Conservation (phyloP, 768 basidiomycete genomes). For the Tricholoma bakamatsutake region DNA sequence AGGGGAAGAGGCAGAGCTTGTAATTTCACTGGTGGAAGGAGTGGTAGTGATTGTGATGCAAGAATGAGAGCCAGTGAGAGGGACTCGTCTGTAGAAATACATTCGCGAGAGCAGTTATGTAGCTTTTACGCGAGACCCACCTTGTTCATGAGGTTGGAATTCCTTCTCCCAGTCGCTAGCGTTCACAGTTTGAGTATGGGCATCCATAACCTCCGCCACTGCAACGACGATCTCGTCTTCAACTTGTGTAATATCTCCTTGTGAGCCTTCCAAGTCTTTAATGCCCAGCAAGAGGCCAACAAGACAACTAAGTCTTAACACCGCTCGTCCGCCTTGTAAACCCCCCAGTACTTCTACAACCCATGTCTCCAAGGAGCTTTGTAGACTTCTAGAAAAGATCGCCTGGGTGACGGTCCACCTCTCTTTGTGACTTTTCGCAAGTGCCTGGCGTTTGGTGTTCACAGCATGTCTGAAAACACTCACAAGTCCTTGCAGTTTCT, state of each 20-base stretch:
- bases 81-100: conserved; percentile 28
- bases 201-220: conserved; percentile 70
- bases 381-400: conserved; percentile 32
- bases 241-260: conserved; percentile 30
- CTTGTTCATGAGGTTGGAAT: conserved; percentile 50
- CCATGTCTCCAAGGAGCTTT: conserved; percentile 46
- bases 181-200: conserved; percentile 32
- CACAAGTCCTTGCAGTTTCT: conserved; percentile 43
- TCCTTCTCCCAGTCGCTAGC: conserved; percentile 57
- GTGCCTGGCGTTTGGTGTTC: conserved; percentile 43
- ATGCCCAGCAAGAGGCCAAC: conserved; percentile 62
- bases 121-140: conserved; percentile 21
- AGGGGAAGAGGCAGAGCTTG: conserved; percentile 55
- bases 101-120: background rate
- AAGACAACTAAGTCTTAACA: conserved; percentile 55
- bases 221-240: conserved; percentile 67
- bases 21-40: conserved; percentile 49
- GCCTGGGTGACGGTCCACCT: conserved; percentile 26
- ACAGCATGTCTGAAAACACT: conserved; percentile 56
- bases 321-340: conserved; percentile 58
- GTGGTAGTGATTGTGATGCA: conserved; percentile 53
- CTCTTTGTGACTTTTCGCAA: conserved; percentile 28
- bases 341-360: conserved; percentile 45
- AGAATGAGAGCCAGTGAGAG: conserved; percentile 49
- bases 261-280: conserved; percentile 39